Base-by-base conservation (phyloP, 2,329 filamentous ascomycete genomes). In the Hypoxylon sp. region DNA sequence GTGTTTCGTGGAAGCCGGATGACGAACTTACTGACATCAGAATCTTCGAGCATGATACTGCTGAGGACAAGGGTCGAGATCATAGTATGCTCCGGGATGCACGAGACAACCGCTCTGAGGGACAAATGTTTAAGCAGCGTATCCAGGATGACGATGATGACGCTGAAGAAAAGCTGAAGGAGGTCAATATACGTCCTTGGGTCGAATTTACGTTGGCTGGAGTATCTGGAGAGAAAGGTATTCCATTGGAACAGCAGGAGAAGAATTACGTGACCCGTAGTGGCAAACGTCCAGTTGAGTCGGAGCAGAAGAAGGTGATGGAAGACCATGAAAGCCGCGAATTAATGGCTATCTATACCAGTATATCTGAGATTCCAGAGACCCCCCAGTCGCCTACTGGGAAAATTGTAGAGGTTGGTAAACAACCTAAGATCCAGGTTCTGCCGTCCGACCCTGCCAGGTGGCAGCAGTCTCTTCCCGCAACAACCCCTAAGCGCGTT, bases 1-100 rank as follows among this genome's bases (percentile, higher is more conserved):
- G 90, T 11, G 92, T 95, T 5, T 86, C 82, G 5, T 95, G 92
- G 85, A 92, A 90, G 75, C 85, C 88, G 0, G 91, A 91, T 54
- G 82, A 86, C 17, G 86, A 89, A 31, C 84, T 95, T 31, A 90
- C 90, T 1, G 83, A 92, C 72, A 83, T 93, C 60, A 87, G 88
- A 70, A 82, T 90, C 54, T 94, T 94, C 80, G 88, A 89, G 60
- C 92, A 93, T 73, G 90, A 93, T 68, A 89, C 88, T 1, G 86
- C 87, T 1, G 92, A 94, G 76, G 91, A 93, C 72, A 85, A 90
- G 63, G 90, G 89, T 58, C 86, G 91, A 61, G 87, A 88, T 59
- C 84, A 86, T 61, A 91, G 89, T 74, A 90, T 93, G 85, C 86
- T 91, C 44, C 88, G 88, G 53, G 91, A 94, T 78, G 91, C 91